phyloP scores from a whole-genome alignment of 164 flowering plant species.

The Chimonanthus praecox region DNA sequence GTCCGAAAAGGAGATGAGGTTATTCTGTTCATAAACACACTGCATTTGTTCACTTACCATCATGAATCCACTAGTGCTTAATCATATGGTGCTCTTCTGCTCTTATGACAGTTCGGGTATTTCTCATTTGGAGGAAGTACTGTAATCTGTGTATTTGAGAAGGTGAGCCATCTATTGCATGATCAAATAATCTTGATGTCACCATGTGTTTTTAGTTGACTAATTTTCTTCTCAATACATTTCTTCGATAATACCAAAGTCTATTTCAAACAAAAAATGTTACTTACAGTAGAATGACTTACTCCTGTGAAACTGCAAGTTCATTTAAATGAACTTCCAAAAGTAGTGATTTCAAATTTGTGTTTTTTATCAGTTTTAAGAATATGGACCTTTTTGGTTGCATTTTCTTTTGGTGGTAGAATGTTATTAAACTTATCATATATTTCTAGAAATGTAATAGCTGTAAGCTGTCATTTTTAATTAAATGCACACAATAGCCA shows the following conservation, averaged over 20 bases:
- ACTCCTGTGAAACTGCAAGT: too few species aligned
- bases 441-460: too few species aligned
- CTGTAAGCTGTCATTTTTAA: too few species aligned
- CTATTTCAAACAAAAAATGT: too few species aligned
- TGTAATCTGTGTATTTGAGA: slow-evolving; percentile 84
- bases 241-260: too few species aligned
- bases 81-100: neutral
- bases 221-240: too few species aligned
- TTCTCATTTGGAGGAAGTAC: slow-evolving; percentile 99
- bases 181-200: neutral
- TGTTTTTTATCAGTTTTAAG: neutral
- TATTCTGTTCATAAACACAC: neutral
- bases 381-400: neutral
- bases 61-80: neutral
- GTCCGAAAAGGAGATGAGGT: slow-evolving; percentile 97
- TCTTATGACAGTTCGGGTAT: slow-evolving; percentile 72
- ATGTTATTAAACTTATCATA: neutral
- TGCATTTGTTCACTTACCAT: neutral
- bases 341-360: neutral
- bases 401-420: neutral
- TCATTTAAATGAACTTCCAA: too few species aligned
- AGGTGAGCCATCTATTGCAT: slow-evolving; percentile 46
- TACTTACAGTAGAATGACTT: too few species aligned
- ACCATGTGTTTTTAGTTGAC: neutral
- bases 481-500: too few species aligned